Evolutionary conservation across 495 filamentous ascomycete species (phyloP), one percentile per base, ranked within the genome.

Genomic region (Lasiosphaeris hirsuta): DNA sequence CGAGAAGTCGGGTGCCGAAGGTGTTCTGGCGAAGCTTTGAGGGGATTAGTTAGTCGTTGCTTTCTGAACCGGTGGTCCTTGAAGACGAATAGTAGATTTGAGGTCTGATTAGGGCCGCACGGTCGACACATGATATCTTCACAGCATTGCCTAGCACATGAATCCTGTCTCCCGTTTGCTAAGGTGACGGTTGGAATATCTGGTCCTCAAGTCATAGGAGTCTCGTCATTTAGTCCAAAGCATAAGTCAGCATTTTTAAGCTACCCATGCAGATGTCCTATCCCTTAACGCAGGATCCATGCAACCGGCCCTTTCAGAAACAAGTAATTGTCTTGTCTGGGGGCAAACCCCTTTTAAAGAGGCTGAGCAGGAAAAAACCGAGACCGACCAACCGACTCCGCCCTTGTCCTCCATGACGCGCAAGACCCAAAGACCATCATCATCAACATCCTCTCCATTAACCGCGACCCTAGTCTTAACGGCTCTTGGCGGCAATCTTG

Each of bases 401-500:
- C 59, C 51, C 62, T 62, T 58, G 61, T 50, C 64, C 62, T 60
- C 62, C 64, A 62, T 54, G 54, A 58, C 60, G 61, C 58, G 58
- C 43, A 62, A 56, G 62, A 62, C 59, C 61, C 54, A 46, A 61
- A 65, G 60, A 69, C 61, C 55, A 30, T 54, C 58, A 59, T 40
- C 55, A 57, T 33, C 39, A 38, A 36, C 35, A 50, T 48, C 54
- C 54, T 34, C 19, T 56, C 56, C 60, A 61, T 49, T 56, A 39
- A 53, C 51, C 60, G 40, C 18, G 6, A 19, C 34, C 56, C n/a
- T 18, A 51, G 35, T 33, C 58, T 90, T 92, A 98, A 82, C 92
- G 92, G 77, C 81, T 84, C 74, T 87, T 92, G 78, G 90, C 88
- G 69, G 85, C 81, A 60, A 90, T 86, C 88, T 97, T 97, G 65